These are phyloP conservation scores for Boletus eberwhitei DNA, from an alignment of 768 basidiomycete genomes.

Conservation along the genomic window DNA sequence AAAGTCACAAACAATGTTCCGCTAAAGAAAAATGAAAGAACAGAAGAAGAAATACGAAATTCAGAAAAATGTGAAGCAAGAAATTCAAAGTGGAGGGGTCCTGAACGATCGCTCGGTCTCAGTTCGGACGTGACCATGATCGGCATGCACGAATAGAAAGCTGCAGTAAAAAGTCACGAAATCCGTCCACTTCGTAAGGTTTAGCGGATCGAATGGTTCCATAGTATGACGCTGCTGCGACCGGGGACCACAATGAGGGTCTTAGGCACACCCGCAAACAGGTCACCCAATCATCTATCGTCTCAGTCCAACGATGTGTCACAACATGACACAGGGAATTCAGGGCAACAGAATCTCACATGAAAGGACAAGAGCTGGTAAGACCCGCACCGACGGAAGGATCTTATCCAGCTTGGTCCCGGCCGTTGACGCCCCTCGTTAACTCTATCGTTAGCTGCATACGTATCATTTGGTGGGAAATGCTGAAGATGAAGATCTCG, in stretches of 20 bases:
- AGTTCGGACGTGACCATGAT: background rate
- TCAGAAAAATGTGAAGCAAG: background rate
- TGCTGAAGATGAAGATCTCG: background rate
- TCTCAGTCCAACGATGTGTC: background rate
- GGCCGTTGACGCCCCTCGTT: background rate
- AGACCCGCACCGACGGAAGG: constrained; percentile 14
- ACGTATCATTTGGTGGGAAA: background rate
- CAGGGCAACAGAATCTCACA: background rate
- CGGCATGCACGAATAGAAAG: background rate
- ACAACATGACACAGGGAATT: background rate
- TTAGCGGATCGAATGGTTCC: background rate
- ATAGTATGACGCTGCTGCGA: background rate
- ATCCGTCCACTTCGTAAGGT: background rate
- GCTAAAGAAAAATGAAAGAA: background rate
- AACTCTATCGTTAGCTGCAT: background rate
- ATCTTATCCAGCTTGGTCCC: constrained; percentile 11
- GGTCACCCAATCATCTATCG: background rate
- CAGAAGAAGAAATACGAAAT: constrained; percentile 1
- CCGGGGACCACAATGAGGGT: background rate
- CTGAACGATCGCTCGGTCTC: background rate
- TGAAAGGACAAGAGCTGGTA: background rate
- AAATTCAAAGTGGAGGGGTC: constrained; percentile 5
- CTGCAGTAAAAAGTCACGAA: constrained; percentile 1
- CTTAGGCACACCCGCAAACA: background rate
- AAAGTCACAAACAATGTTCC: background rate